Conservation (phyloP, 768 basidiomycete genomes). For the Boletus tylopilopsis region DNA sequence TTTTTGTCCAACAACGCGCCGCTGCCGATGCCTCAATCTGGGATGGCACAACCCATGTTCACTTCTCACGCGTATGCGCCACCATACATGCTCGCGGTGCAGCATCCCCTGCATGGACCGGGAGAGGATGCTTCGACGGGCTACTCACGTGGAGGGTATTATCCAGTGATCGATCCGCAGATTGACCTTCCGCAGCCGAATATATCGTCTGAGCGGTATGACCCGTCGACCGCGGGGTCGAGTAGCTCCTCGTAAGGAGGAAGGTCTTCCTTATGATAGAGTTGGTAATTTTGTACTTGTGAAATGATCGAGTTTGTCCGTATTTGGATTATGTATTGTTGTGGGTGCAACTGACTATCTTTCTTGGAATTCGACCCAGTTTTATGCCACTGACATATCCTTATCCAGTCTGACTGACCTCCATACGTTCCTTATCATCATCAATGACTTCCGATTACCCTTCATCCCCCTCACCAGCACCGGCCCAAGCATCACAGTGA, state of each 20-base stretch:
- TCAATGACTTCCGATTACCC: slow-evolving; percentile 21
- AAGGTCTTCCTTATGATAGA: not conserved
- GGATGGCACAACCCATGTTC: slow-evolving; percentile 19
- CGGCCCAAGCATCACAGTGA: slow-evolving; percentile 12
- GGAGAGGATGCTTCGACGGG: slow-evolving; percentile 25
- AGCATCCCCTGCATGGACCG: slow-evolving; percentile 16
- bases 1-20: slow-evolving; percentile 12
- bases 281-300: not conserved
- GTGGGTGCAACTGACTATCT: not conserved
- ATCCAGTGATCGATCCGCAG: slow-evolving; percentile 40
- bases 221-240: slow-evolving; percentile 20
- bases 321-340: not conserved
- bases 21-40: slow-evolving; percentile 17
- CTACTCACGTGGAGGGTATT: slow-evolving; percentile 31
- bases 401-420: too few relatives aligned
- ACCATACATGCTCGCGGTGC: slow-evolving; percentile 25
- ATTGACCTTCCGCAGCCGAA: slow-evolving; percentile 30
- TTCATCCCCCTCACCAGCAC: not conserved
- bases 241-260: slow-evolving; percentile 13
- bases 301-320: not conserved
- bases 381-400: too few relatives aligned
- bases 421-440: slow-evolving; percentile 33
- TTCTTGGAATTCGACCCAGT: too few relatives aligned
- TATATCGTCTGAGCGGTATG: slow-evolving; percentile 34
- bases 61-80: slow-evolving; percentile 28